These are phyloP conservation scores for Xanthoceras sorbifolium DNA, from an alignment of 345 rosid species.

Conservation along the genomic window DNA sequence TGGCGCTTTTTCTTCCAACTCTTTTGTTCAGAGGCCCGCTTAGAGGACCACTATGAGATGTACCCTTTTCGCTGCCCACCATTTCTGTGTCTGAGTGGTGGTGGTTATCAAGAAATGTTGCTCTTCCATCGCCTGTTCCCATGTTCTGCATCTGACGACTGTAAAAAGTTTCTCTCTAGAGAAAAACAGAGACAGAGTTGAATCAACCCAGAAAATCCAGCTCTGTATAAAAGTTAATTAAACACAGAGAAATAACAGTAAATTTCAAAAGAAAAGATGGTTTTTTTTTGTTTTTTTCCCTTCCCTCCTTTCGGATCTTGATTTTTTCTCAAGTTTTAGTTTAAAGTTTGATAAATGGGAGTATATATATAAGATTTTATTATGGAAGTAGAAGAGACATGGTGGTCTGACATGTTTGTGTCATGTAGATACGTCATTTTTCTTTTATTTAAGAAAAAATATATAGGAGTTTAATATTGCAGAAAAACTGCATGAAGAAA, in stretches of 20 bases:
- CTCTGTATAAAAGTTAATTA: background rate
- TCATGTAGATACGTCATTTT: background rate
- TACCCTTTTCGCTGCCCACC: constrained; percentile 24
- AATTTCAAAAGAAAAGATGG: too few relatives aligned
- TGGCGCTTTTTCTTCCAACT: constrained; percentile 38
- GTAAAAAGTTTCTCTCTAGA: background rate
- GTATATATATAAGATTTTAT: too few relatives aligned
- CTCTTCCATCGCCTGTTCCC: constrained; percentile 28
- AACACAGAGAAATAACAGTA: background rate
- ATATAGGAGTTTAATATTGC: too few relatives aligned
- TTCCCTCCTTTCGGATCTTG: background rate
- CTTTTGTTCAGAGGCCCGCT: constrained; percentile 60
- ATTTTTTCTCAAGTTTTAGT: background rate
- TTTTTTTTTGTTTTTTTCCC: background rate
- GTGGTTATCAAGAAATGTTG: constrained; percentile 21
- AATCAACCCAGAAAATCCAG: background rate
- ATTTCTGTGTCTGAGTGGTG: constrained; percentile 48
- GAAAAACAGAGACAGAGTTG: background rate
- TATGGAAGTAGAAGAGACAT: too few relatives aligned
- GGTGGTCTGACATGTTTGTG: background rate
- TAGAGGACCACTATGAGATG: constrained; percentile 42
- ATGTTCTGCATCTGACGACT: constrained; percentile 23
- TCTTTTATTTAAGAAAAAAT: too few relatives aligned
- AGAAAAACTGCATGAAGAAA: background rate
- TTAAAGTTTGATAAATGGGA: background rate